phyloP scores from a whole-genome alignment of 345 rosid genomes.

The Triadica sebifera region DNA sequence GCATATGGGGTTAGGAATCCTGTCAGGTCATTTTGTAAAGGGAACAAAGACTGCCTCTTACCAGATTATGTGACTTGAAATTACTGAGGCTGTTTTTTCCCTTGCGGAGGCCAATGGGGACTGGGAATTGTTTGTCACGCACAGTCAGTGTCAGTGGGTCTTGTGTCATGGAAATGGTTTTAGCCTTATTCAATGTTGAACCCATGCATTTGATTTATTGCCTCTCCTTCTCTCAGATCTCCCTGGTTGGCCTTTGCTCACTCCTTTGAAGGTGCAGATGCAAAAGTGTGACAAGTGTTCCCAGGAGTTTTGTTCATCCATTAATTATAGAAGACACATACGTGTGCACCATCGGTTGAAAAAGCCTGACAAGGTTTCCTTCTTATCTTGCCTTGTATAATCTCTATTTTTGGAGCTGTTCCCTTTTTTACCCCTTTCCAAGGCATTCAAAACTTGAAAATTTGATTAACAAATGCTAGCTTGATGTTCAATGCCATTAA shows the following conservation, averaged over 20 bases:
- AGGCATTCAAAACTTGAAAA: not conserved
- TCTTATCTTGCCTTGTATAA: conserved; percentile 7
- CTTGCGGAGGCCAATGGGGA: not conserved
- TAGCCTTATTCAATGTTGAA: conserved; percentile 8
- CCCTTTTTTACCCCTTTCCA: not conserved
- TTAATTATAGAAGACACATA: conserved; percentile 79
- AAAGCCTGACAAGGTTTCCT: conserved; percentile 75
- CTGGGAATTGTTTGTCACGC: not conserved
- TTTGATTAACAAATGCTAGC: conserved; percentile 1
- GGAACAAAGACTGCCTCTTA: not conserved
- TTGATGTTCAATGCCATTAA: not conserved
- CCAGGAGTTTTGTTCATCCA: conserved; percentile 81
- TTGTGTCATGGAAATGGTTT: conserved; percentile 11
- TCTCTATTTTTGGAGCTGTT: conserved; percentile 3
- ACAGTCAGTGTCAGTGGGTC: conserved; percentile 8
- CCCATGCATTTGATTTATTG: conserved; percentile 20
- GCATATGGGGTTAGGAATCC: not conserved
- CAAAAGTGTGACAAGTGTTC: conserved; percentile 92
- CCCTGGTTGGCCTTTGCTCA: conserved; percentile 87
- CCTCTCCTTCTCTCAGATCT: conserved; percentile 41
- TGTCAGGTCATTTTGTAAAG: not conserved
- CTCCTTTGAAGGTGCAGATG: conserved; percentile 85
- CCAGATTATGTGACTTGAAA: not conserved
- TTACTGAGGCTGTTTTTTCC: conserved; percentile 6
- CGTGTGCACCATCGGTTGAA: conserved; percentile 84